A percentile compares a stretch with the other conserved stretches of the same genome.
Conservation (phyloP, 352 stramenopile genomes). For the Phytophthora podocarpi region DNA sequence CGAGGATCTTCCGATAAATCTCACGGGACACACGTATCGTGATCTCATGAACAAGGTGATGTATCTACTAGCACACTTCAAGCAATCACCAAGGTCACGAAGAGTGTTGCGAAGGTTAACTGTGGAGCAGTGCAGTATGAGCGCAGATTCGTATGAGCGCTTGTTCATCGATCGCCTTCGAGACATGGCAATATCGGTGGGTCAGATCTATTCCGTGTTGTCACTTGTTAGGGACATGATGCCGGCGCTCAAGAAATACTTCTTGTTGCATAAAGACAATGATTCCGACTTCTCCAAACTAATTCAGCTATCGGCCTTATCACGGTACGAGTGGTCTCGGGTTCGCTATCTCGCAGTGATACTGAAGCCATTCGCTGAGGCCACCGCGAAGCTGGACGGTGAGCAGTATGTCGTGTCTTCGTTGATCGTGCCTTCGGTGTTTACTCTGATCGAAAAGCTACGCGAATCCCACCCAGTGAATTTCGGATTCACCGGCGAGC, state of each 20-base stretch:
- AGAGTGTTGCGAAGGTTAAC: conserved; percentile 51
- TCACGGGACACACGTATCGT: conserved; percentile 70
- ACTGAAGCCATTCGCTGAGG: conserved; percentile 72
- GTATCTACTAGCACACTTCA: conserved; percentile 71
- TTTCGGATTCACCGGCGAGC: not conserved
- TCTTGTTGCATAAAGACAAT: conserved; percentile 61
- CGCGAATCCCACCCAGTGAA: conserved; percentile 28
- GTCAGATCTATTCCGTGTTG: conserved; percentile 57
- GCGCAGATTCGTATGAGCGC: conserved; percentile 39
- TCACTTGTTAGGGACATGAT: conserved; percentile 58
- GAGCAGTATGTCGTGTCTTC: conserved; percentile 69
- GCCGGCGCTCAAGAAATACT: conserved; percentile 62
- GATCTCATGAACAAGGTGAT: conserved; percentile 73
- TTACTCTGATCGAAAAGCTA: conserved; percentile 71
- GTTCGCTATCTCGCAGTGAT: conserved; percentile 63
- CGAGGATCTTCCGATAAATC: conserved; percentile 58
- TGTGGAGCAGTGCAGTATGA: conserved; percentile 55
- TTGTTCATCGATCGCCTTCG: conserved; percentile 52
- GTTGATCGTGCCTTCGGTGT: conserved; percentile 71
- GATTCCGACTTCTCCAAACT: conserved; percentile 73
- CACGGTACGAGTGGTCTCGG: conserved; percentile 71
- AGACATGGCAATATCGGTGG: conserved; percentile 45
- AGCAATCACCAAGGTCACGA: conserved; percentile 54
- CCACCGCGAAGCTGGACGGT: conserved; percentile 58
- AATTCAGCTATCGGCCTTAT: conserved; percentile 67